Evolutionary conservation across 331 rosid species (phyloP).

Genomic region (Saraca asoca): DNA sequence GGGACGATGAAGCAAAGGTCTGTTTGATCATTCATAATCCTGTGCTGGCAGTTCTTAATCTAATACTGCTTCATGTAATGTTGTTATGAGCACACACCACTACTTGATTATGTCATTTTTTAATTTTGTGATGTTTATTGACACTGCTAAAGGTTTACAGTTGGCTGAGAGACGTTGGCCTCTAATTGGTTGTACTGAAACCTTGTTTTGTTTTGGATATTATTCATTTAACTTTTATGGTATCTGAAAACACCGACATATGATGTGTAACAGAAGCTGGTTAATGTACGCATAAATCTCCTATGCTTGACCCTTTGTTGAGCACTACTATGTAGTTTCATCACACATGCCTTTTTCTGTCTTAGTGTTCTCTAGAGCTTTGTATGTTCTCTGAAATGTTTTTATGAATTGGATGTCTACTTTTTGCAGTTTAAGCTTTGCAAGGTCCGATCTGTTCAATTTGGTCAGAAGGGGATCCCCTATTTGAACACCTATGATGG

Average conservation of each 20-base stretch:
- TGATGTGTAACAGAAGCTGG: not conserved
- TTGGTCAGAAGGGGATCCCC: slow-evolving; percentile 71
- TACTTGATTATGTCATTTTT: too few relatives aligned
- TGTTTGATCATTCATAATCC: not conserved
- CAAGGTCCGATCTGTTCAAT: slow-evolving; percentile 67
- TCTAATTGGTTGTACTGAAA: not conserved
- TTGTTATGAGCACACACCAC: not conserved
- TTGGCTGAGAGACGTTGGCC: slow-evolving; percentile 1
- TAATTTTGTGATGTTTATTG: not conserved
- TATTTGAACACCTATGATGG: slow-evolving; percentile 64
- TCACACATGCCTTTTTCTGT: not conserved
- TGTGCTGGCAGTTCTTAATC: not conserved
- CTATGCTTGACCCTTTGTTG: not conserved
- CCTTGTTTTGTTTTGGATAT: not conserved
- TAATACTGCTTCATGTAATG: not conserved
- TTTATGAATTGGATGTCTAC: not conserved
- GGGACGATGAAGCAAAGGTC: slow-evolving; percentile 77
- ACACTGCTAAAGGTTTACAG: not conserved
- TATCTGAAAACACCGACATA: not conserved
- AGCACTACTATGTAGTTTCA: not conserved
- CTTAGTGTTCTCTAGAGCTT: not conserved
- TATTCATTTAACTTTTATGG: not conserved
- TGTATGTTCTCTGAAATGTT: not conserved
- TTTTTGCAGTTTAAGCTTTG: slow-evolving; percentile 62
- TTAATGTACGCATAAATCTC: not conserved